Conservation (phyloP, 176 grass and related monocot species). For the Cenchrus purpureus region DNA sequence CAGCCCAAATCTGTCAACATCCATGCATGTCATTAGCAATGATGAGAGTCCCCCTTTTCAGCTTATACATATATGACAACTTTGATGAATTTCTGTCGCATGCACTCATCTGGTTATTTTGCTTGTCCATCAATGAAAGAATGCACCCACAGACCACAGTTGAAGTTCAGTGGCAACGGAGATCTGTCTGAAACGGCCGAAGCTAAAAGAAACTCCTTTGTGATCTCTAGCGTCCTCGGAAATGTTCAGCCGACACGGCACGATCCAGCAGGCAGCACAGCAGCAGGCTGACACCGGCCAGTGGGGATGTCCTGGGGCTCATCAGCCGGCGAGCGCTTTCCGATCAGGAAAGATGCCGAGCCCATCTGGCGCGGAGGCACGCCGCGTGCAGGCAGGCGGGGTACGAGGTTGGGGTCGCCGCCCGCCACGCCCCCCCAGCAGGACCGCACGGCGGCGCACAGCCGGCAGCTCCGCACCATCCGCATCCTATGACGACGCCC, state of each 20-base stretch:
- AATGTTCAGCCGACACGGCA: slow-evolving; percentile 1
- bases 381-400: not conserved
- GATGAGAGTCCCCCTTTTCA: not conserved
- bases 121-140: not conserved
- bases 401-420: slow-evolving; percentile 34
- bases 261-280: not conserved
- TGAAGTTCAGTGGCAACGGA: not conserved
- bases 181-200: not conserved
- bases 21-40: not conserved
- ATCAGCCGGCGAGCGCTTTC: not conserved
- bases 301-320: not conserved
- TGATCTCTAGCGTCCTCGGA: not conserved
- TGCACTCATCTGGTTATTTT: not conserved
- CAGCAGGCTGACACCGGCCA: not conserved
- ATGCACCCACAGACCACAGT: not conserved
- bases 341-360: slow-evolving; percentile 18
- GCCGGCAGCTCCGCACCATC: not conserved
- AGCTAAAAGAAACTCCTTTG: not conserved
- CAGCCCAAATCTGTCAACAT: slow-evolving; percentile 1
- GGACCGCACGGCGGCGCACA: not conserved
- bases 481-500: not conserved
- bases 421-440: not conserved
- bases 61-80: not conserved
- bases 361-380: not conserved
- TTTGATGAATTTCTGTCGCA: not conserved